Evolutionary conservation across 192 early-diverging fungal genomes (phyloP).

Genomic region (Rhizophagus sp.): DNA sequence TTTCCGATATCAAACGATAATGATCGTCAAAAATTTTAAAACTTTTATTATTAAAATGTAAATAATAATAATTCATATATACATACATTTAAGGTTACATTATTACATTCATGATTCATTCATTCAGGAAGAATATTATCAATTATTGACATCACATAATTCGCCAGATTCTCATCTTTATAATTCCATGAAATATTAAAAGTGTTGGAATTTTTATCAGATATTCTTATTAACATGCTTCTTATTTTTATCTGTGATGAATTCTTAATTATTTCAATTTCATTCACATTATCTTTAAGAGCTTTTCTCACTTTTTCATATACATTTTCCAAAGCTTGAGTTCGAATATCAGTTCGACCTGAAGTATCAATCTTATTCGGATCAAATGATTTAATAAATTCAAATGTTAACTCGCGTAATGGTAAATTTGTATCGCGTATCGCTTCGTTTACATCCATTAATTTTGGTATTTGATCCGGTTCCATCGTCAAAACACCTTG

Average conservation of each 20-base stretch:
- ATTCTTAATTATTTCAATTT: background rate
- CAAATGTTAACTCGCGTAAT: slow-evolving; percentile 41
- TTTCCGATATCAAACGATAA: no score
- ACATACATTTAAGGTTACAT: no score
- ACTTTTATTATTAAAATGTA: no score
- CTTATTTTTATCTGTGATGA: slow-evolving; percentile 17
- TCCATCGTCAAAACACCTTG: slow-evolving; percentile 49
- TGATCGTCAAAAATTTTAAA: no score
- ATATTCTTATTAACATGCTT: slow-evolving; percentile 31
- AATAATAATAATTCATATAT: no score
- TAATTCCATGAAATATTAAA: slow-evolving; percentile 64
- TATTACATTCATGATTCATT: no score
- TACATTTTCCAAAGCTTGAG: slow-evolving; percentile 38
- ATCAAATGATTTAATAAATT: slow-evolving; percentile 40
- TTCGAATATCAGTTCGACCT: background rate
- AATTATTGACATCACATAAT: slow-evolving; percentile 54
- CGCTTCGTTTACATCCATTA: slow-evolving; percentile 42
- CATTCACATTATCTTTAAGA: slow-evolving; percentile 35
- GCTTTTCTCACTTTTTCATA: slow-evolving; percentile 35
- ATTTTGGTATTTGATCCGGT: slow-evolving; percentile 38
- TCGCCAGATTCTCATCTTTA: slow-evolving; percentile 68
- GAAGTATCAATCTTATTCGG: slow-evolving; percentile 31
- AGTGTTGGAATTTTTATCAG: slow-evolving; percentile 35
- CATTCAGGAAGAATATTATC: slow-evolving; percentile 36
- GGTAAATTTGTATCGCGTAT: slow-evolving; percentile 35